Percentiles rank a stretch among this genome's conserved stretches.
These are phyloP conservation scores for Galerina sulciceps DNA, from an alignment of 768 basidiomycete genomes.

Conservation along the genomic window DNA sequence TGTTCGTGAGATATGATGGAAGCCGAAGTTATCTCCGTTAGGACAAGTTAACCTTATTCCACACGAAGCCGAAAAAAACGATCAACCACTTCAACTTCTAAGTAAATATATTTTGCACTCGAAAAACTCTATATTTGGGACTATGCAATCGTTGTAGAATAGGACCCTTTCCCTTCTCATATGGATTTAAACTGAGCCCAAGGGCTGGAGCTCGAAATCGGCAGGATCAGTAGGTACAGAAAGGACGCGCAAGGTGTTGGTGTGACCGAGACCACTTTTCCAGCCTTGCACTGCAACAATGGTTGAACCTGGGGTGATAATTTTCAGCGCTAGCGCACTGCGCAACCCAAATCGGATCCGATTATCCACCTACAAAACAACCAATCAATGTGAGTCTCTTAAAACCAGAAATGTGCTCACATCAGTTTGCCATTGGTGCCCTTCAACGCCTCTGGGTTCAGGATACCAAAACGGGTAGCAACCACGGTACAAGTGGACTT, in stretches of 20 bases:
- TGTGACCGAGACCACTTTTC: conserved; percentile 97
- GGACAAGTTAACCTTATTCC: conserved; percentile 1
- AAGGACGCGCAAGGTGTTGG: conserved; percentile 86
- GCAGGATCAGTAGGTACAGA: conserved; percentile 82
- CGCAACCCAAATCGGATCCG: conserved; percentile 88
- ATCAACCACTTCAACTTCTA: too few species aligned
- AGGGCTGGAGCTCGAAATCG: conserved; percentile 75
- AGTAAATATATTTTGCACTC: background rate
- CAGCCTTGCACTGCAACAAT: conserved; percentile 98
- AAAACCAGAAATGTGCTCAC: conserved; percentile 51
- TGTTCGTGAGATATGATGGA: conserved; percentile 17
- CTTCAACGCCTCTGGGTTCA: conserved; percentile 87
- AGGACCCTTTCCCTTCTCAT: background rate
- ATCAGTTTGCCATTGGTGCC: conserved; percentile 96
- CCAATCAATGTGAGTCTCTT: conserved; percentile 2
- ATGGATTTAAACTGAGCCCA: conserved; percentile 35
- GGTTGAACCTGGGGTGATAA: conserved; percentile 88
- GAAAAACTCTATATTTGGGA: background rate
- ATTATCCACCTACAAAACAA: conserved; percentile 71
- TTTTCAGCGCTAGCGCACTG: conserved; percentile 79
- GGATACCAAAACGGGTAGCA: conserved; percentile 98
- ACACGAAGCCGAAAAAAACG: background rate
- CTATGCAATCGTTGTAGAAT: background rate
- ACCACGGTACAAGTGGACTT: conserved; percentile 95
- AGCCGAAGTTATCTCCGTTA: conserved; percentile 15